Evolutionary conservation across 257 asterid species (phyloP).

Genomic region (Thymus quinquecostatus): DNA sequence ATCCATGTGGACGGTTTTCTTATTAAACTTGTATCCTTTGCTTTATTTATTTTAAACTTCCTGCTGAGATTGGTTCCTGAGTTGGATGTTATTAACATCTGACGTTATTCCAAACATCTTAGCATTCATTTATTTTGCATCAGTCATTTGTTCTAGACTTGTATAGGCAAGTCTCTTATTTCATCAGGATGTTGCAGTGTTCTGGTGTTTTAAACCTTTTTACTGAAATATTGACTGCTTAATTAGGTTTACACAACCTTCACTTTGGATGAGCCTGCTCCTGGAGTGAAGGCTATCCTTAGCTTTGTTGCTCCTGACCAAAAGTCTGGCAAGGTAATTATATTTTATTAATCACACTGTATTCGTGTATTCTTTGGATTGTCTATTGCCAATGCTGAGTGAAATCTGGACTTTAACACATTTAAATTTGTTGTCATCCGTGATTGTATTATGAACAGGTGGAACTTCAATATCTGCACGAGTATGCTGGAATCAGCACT

Average conservation of each 20-base stretch:
- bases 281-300: constrained; percentile 89
- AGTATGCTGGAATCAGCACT: constrained; percentile 89
- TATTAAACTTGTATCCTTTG: background rate
- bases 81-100: background rate
- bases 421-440: background rate
- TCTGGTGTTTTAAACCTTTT: constrained; percentile 8
- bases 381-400: background rate
- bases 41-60: background rate
- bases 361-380: background rate
- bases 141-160: background rate
- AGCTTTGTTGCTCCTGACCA: constrained; percentile 87
- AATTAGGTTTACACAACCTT: constrained; percentile 74
- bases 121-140: background rate
- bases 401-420: constrained; percentile 6
- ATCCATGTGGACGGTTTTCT: constrained; percentile 3
- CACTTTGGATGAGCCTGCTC: constrained; percentile 87
- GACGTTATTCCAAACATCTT: background rate
- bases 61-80: background rate
- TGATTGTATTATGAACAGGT: constrained; percentile 51
- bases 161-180: background rate
- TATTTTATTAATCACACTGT: background rate
- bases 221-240: constrained; percentile 17
- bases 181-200: constrained; percentile 1
- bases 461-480: constrained; percentile 93
- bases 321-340: constrained; percentile 84